These are phyloP conservation scores for Alternaria tenuissima DNA, from an alignment of 2,329 filamentous ascomycete genomes.

Conservation along the genomic window DNA sequence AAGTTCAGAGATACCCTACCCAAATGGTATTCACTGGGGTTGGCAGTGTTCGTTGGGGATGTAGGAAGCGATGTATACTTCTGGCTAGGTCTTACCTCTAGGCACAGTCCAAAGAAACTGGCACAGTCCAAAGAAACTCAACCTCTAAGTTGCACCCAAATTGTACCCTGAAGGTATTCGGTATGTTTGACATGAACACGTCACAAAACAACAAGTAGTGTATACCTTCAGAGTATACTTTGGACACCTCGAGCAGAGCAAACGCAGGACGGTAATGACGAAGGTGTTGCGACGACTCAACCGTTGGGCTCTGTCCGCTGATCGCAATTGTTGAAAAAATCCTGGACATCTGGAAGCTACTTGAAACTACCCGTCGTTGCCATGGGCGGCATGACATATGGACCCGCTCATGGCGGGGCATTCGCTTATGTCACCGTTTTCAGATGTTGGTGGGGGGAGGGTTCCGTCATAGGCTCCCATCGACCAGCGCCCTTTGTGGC, in stretches of 20 bases:
- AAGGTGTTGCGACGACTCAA: neutral
- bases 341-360: constrained; percentile 14
- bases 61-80: neutral
- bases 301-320: neutral
- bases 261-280: neutral
- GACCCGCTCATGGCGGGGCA: constrained; percentile 21
- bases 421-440: constrained; percentile 21
- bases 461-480: constrained; percentile 20
- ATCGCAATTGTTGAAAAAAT: constrained; percentile 3
- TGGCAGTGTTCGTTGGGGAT: neutral
- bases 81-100: no score
- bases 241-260: neutral
- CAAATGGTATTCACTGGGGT: neutral
- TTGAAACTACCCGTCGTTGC: constrained; percentile 16
- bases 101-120: neutral
- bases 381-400: constrained; percentile 11
- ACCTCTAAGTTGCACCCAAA: neutral
- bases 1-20: no score
- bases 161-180: neutral
- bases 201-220: neutral
- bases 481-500: constrained; percentile 4
- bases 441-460: constrained; percentile 23
- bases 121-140: no score
- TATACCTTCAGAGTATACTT: neutral
- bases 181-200: neutral